These are phyloP conservation scores for Xylaria flabelliformis DNA, from an alignment of 495 filamentous ascomycete species.

Conservation along the genomic window DNA sequence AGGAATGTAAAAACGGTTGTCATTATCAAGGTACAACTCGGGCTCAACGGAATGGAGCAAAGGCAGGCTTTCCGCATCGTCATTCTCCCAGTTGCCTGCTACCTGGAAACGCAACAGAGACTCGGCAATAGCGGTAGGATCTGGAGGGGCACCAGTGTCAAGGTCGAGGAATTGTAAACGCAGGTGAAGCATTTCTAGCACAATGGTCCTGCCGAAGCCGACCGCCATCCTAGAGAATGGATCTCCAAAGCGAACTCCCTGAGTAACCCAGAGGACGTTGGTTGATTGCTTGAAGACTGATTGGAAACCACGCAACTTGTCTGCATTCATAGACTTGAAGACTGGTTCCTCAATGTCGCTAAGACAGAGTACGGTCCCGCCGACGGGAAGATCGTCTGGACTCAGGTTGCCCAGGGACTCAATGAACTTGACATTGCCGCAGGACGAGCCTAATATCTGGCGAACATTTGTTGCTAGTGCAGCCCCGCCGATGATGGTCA, in stretches of 20 bases:
- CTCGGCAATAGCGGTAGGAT: neutral
- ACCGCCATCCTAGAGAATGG: conserved; percentile 22
- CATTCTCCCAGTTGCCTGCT: neutral
- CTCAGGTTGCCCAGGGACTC: neutral
- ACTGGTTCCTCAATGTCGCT: neutral
- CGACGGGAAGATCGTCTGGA: neutral
- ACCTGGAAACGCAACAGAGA: neutral
- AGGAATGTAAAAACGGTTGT: conserved; percentile 33
- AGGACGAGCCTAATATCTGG: neutral
- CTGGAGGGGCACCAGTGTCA: neutral
- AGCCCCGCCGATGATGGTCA: conserved; percentile 11
- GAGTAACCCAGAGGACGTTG: conserved; percentile 8
- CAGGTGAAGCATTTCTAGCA: conserved; percentile 1
- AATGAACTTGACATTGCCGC: neutral
- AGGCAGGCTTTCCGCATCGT: neutral
- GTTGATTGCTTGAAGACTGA: neutral
- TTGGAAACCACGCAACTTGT: conserved; percentile 1
- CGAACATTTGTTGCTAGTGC: neutral
- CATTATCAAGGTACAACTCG: conserved; percentile 20
- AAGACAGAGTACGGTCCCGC: neutral
- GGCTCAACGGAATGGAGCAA: conserved; percentile 11
- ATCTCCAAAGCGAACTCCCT: conserved; percentile 2
- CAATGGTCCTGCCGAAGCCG: neutral
- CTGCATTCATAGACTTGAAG: neutral
- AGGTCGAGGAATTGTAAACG: neutral